Evolutionary conservation across 148 eudicot species (phyloP), one percentile per base, ranked within the genome.

Genomic region (Dianthus caryophyllus): DNA sequence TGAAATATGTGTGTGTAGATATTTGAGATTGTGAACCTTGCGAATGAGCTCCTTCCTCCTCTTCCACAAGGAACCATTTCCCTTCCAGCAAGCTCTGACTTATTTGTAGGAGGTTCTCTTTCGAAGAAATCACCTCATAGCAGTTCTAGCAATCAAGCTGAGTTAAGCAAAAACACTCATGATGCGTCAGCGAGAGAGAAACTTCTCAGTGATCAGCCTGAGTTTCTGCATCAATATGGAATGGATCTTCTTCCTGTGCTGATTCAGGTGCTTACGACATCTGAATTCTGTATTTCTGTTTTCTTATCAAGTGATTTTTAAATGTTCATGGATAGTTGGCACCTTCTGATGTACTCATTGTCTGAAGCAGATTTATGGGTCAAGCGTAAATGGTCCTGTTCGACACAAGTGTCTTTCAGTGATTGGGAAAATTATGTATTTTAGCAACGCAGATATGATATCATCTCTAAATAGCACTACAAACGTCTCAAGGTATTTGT

Each of bases 31-130:
- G 88, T 95, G 83, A 95, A 86, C 82, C 85, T 95, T 64, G 91
- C 97, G 81, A 95, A 95, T 66, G 99, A 95, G 84, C 94, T 95
- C 77, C 99, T 95, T 77, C 99, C 99, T 22, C 88, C 96, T 17
- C 80, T 95, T 61, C 97, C 99, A 3, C 87, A 83, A 80, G 99
- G 99, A 75, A 90, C 73, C 9, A 85, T 95, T 21, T 82, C 93
- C 58, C 93, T 95, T 78, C 99, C 93, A 60, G 77, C 82, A 65
- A 82, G 89, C 72, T 73, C 79, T 46, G 86, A 76, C 72, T 64
- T 76, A 39, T 79, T 87, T 71, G 74, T 80, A 20, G 87, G 83
- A 81, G 93, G 96, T 10, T 79, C 99, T 30, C 71, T 82, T 58
- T 47, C 65, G 27, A 89, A 78, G 80, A 89, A 81, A 77, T 74